Conservation (phyloP, 805 yeast species). For the Yamadazyma insecticola region DNA sequence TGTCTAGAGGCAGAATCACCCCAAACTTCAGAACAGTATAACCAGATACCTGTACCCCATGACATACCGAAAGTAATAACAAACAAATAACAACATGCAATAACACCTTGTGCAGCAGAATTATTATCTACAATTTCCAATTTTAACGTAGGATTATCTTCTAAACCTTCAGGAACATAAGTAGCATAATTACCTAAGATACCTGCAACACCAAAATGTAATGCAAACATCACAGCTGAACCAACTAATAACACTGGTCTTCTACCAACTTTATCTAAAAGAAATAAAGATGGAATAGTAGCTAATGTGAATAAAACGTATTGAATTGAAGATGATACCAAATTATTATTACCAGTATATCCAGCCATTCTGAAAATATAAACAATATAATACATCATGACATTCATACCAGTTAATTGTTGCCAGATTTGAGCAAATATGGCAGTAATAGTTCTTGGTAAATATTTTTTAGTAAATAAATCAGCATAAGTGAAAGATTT, state of each 20-base stretch:
- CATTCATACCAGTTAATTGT: constrained; percentile 62
- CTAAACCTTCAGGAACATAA: constrained; percentile 15
- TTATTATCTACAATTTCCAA: constrained; percentile 30
- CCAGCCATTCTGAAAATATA: constrained; percentile 64
- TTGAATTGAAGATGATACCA: constrained; percentile 52
- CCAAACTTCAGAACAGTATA: constrained; percentile 61
- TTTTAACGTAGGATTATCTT: constrained; percentile 24
- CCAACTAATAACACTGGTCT: constrained; percentile 49
- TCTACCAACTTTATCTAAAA: constrained; percentile 61
- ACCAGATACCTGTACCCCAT: constrained; percentile 52
- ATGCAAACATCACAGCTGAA: constrained; percentile 36
- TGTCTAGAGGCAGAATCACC: constrained; percentile 46
- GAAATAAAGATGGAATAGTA: constrained; percentile 55
- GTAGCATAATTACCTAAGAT: constrained; percentile 32
- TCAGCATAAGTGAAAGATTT: constrained; percentile 39
- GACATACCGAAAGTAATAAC: constrained; percentile 49
- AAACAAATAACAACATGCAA: constrained; percentile 48
- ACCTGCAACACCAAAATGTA: constrained; percentile 33
- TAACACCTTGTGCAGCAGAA: constrained; percentile 39
- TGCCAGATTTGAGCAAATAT: constrained; percentile 52
- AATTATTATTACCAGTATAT: constrained; percentile 42
- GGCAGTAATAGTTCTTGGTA: constrained; percentile 45
- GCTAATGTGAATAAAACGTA: constrained; percentile 48
- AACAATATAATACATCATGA: constrained; percentile 63
- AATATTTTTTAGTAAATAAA: constrained; percentile 44